A percentile compares a stretch with the other conserved stretches of the same genome.
These are phyloP conservation scores for Arthrobotrys entomopaga DNA, from an alignment of 2,329 filamentous ascomycete genomes.

Conservation along the genomic window DNA sequence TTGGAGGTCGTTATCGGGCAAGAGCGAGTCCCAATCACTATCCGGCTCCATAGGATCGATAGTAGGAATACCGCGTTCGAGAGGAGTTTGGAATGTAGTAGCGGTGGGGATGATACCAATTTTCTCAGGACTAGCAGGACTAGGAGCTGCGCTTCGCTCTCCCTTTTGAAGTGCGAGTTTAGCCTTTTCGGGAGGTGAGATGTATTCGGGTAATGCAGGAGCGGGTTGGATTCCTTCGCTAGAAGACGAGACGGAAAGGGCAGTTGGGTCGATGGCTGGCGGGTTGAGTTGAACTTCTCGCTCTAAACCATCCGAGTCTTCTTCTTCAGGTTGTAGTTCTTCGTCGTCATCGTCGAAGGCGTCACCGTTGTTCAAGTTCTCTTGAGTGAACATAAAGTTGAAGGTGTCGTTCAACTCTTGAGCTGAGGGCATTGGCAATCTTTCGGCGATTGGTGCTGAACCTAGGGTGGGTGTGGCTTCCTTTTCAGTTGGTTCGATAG, in stretches of 20 bases:
- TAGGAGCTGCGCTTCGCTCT: constrained; percentile 39
- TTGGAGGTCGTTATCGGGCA: constrained; percentile 75
- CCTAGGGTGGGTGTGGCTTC: constrained; percentile 45
- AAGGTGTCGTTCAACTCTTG: constrained; percentile 59
- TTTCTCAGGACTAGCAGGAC: constrained; percentile 64
- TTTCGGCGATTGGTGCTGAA: constrained; percentile 52
- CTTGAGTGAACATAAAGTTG: constrained; percentile 54
- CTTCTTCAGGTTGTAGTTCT: constrained; percentile 39
- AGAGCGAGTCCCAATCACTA: constrained; percentile 91
- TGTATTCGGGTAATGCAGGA: constrained; percentile 44
- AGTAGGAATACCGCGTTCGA: constrained; percentile 68
- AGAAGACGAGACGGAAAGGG: constrained; percentile 28
- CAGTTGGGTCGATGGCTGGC: constrained; percentile 30
- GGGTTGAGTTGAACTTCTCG: constrained; percentile 48
- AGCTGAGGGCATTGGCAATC: constrained; percentile 57
- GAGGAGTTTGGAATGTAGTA: constrained; percentile 47
- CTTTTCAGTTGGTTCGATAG: constrained; percentile 14
- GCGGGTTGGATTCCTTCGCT: constrained; percentile 51
- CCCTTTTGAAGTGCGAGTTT: constrained; percentile 31
- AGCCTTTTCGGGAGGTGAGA: constrained; percentile 42
- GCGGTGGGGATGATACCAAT: constrained; percentile 45
- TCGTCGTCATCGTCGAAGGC: constrained; percentile 40
- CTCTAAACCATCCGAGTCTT: constrained; percentile 46
- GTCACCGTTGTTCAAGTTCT: constrained; percentile 20
- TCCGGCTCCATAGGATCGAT: constrained; percentile 73